phyloP scores from a whole-genome alignment of 495 filamentous ascomycete species.

The Cryomyces minteri region DNA sequence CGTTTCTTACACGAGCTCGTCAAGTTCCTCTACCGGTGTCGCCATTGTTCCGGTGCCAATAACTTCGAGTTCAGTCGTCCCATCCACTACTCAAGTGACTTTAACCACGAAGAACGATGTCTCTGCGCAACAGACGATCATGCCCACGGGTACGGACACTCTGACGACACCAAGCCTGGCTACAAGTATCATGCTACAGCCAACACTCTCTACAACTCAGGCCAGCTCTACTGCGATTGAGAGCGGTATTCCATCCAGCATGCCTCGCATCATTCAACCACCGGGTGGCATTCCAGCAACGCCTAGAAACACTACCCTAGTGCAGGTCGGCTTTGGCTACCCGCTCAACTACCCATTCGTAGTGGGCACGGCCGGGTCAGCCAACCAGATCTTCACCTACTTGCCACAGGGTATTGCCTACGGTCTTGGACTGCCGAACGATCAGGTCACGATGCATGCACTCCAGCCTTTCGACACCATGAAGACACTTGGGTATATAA shows the following conservation, averaged over 20 bases:
- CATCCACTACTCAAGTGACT: constrained; percentile 1
- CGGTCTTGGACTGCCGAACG: constrained; percentile 31
- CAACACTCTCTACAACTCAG: neutral
- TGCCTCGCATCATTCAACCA: constrained; percentile 64
- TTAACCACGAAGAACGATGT: constrained; percentile 1
- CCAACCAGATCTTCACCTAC: constrained; percentile 72
- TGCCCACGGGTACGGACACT: constrained; percentile 18
- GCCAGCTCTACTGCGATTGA: constrained; percentile 2
- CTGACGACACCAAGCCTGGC: constrained; percentile 8
- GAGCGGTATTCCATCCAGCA: constrained; percentile 36
- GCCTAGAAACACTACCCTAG: constrained; percentile 45
- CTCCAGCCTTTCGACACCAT: constrained; percentile 67
- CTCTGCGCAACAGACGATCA: constrained; percentile 5
- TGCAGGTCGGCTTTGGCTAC: constrained; percentile 73
- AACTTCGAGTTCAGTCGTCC: neutral
- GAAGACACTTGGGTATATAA: constrained; percentile 51
- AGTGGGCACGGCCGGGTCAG: constrained; percentile 43
- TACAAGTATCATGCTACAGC: constrained; percentile 14
- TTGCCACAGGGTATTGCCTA: constrained; percentile 59
- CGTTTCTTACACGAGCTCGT: no score
- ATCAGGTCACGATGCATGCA: constrained; percentile 45
- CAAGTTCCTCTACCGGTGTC: neutral
- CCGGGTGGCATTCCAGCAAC: constrained; percentile 24
- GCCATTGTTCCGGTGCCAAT: neutral
- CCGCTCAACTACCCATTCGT: constrained; percentile 73